Evolutionary conservation across 352 stramenopile genomes (phyloP).

Genomic region (Phytophthora melonis): DNA sequence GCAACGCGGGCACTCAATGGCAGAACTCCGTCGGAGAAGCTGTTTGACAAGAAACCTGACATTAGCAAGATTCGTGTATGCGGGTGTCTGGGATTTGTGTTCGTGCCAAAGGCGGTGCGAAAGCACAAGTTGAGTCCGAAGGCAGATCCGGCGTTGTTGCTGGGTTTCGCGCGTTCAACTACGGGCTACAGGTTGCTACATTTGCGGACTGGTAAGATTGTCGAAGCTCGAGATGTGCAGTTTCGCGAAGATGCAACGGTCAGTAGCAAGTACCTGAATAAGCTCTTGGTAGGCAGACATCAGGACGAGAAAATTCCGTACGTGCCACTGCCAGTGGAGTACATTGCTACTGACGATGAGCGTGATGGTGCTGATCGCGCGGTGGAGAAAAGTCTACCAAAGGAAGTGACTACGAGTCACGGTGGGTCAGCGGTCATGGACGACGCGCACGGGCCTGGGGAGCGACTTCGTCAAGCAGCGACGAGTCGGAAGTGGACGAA

Average conservation of each 20-base stretch:
- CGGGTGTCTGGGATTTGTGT: conserved; percentile 3
- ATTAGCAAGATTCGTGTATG: conserved; percentile 3
- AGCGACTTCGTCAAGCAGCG: no score
- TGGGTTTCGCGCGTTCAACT: not conserved
- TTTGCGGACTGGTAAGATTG: not conserved
- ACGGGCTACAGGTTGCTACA: not conserved
- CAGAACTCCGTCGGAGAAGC: conserved; percentile 8
- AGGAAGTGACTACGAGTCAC: no score
- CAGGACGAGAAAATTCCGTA: not conserved
- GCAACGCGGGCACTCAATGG: not conserved
- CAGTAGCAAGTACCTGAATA: not conserved
- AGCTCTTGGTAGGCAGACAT: not conserved
- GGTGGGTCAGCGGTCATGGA: no score
- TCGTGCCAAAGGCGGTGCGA: not conserved
- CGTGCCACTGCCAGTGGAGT: no score
- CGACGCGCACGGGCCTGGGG: no score
- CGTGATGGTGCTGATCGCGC: no score
- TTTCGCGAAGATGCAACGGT: not conserved
- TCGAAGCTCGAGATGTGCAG: not conserved
- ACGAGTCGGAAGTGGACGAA: no score
- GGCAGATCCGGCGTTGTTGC: not conserved
- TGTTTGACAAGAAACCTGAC: not conserved
- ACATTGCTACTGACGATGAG: no score
- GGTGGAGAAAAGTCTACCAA: no score
- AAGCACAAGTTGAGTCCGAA: not conserved